These are phyloP conservation scores for Epichloe gansuensis DNA, from an alignment of 2,329 filamentous ascomycete genomes.

Conservation along the genomic window DNA sequence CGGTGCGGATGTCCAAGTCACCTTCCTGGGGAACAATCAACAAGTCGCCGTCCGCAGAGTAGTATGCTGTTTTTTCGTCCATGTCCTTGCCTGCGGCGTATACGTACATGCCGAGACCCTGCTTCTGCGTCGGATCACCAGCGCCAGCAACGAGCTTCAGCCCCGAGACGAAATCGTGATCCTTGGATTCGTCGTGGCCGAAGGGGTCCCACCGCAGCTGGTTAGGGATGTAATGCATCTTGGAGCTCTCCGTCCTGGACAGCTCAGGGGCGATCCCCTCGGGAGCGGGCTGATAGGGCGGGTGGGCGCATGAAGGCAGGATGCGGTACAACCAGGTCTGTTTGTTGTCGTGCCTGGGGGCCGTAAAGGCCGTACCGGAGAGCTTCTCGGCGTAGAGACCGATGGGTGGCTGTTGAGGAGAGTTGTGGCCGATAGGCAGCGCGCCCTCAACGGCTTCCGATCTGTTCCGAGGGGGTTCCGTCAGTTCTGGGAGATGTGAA, in stretches of 20 bases:
- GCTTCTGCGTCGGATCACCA: slow-evolving; percentile 67
- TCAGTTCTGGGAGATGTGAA: neutral
- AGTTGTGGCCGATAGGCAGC: slow-evolving; percentile 64
- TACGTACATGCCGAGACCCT: slow-evolving; percentile 66
- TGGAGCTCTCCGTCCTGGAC: slow-evolving; percentile 11
- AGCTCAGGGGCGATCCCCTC: slow-evolving; percentile 9
- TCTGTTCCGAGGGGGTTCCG: slow-evolving; percentile 27
- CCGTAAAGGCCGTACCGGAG: slow-evolving; percentile 59
- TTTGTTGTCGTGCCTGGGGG: slow-evolving; percentile 53
- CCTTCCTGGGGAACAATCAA: slow-evolving; percentile 66
- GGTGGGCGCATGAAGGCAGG: slow-evolving; percentile 49
- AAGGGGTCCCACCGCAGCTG: slow-evolving; percentile 80
- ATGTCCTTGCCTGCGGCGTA: slow-evolving; percentile 71
- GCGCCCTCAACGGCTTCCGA: slow-evolving; percentile 65
- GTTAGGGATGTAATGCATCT: slow-evolving; percentile 44
- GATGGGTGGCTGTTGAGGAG: slow-evolving; percentile 65
- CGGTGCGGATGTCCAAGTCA: slow-evolving; percentile 61
- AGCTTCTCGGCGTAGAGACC: slow-evolving; percentile 76
- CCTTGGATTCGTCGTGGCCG: slow-evolving; percentile 47
- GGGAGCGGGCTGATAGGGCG: slow-evolving; percentile 37
- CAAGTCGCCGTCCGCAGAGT: slow-evolving; percentile 71
- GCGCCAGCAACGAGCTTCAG: slow-evolving; percentile 65
- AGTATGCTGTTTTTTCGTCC: slow-evolving; percentile 64
- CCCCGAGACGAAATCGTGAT: slow-evolving; percentile 39
- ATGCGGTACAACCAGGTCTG: slow-evolving; percentile 64